phyloP scores from a whole-genome alignment of 495 filamentous ascomycete species.

The Penicillium atrosanguineum region DNA sequence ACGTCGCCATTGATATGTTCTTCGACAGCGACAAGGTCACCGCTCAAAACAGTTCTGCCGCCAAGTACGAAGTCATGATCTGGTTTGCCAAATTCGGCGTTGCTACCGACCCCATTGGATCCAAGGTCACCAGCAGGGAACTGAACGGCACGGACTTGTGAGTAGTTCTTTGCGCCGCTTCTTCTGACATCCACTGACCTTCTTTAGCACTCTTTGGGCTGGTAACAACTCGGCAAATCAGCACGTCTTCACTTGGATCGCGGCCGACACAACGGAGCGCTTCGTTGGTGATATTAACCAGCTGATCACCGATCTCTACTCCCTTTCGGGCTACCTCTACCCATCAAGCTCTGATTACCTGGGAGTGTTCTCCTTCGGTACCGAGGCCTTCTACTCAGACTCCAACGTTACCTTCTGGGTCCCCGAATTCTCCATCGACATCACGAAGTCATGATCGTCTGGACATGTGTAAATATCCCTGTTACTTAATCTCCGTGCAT shows the following conservation, averaged over 20 bases:
- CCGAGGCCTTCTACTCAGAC: slow-evolving; percentile 28
- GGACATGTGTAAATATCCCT: not conserved
- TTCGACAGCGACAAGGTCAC: slow-evolving; percentile 31
- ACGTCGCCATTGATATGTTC: slow-evolving; percentile 49
- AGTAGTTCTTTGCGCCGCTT: slow-evolving; percentile 9
- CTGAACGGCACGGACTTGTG: slow-evolving; percentile 35
- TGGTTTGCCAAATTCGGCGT: slow-evolving; percentile 36
- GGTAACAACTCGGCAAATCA: slow-evolving; percentile 23
- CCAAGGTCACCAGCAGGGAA: slow-evolving; percentile 3
- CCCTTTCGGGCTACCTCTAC: slow-evolving; percentile 11
- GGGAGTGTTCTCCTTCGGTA: slow-evolving; percentile 38
- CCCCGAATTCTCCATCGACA: slow-evolving; percentile 29
- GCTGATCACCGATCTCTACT: slow-evolving; percentile 32
- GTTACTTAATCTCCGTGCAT: not conserved
- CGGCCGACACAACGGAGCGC: slow-evolving; percentile 8
- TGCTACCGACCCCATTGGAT: slow-evolving; percentile 28
- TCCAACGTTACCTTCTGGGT: slow-evolving; percentile 36
- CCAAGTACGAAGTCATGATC: slow-evolving; percentile 46
- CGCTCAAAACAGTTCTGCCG: slow-evolving; percentile 24
- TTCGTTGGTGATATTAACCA: slow-evolving; percentile 38
- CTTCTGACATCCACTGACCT: not conserved
- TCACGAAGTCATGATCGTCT: slow-evolving; percentile 15
- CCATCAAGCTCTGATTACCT: slow-evolving; percentile 30
- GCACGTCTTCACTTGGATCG: slow-evolving; percentile 37
- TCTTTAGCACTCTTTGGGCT: slow-evolving; percentile 28